phyloP scores from a whole-genome alignment of 2,329 filamentous ascomycete species.

The Zalaria obscura region DNA sequence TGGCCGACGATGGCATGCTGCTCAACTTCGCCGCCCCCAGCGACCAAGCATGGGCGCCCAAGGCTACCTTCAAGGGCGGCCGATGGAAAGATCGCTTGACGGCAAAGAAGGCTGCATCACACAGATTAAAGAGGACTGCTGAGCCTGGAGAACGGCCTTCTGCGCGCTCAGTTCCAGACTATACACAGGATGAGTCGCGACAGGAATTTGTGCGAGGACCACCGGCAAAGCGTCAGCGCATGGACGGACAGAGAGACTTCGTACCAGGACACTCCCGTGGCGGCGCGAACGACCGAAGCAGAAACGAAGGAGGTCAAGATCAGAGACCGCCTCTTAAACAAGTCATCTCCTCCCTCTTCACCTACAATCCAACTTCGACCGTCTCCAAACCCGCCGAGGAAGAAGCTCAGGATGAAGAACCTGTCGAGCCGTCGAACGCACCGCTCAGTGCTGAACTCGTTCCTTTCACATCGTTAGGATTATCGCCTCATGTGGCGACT shows the following conservation, averaged over 20 bases:
- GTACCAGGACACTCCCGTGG: neutral
- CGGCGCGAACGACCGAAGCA: neutral
- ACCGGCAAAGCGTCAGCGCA: constrained; percentile 8
- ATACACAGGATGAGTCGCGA: neutral
- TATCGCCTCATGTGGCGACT: constrained; percentile 66
- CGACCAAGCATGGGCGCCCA: constrained; percentile 49
- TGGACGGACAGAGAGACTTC: constrained; percentile 5
- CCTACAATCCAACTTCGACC: constrained; percentile 66
- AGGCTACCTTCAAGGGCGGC: constrained; percentile 66
- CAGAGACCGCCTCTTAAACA: constrained; percentile 29
- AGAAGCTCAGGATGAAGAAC: constrained; percentile 28
- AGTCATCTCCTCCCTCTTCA: constrained; percentile 83
- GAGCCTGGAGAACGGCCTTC: neutral
- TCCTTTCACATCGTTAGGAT: constrained; percentile 73
- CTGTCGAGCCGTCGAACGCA: constrained; percentile 72
- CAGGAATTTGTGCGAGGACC: neutral
- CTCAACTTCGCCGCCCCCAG: constrained; percentile 71
- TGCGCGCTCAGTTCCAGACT: neutral
- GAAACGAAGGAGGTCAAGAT: neutral
- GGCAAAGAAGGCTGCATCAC: constrained; percentile 54
- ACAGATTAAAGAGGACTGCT: constrained; percentile 31
- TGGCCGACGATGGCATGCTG: constrained; percentile 92
- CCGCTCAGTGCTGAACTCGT: constrained; percentile 71
- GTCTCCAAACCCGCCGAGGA: constrained; percentile 37
- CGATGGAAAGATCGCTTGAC: constrained; percentile 79